Evolutionary conservation across 139 green algal species (phyloP).

Genomic region (Chlorella sp.): DNA sequence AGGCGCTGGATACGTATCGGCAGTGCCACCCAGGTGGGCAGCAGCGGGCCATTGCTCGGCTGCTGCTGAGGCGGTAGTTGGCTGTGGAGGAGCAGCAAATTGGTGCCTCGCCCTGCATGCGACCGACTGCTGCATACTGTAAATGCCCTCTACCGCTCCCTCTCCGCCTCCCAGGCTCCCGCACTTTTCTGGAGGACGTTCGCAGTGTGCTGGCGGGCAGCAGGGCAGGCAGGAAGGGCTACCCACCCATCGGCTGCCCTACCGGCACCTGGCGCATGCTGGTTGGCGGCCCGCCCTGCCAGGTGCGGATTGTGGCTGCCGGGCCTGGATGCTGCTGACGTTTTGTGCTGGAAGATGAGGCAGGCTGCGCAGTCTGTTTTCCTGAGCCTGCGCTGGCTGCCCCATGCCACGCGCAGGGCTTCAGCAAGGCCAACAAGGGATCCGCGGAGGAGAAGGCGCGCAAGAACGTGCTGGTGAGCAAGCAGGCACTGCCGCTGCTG

Average conservation of each 20-base stretch:
- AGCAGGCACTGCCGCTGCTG: neutral
- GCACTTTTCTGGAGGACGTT: neutral
- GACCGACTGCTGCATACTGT: too few species aligned
- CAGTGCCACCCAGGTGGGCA: conserved; percentile 1
- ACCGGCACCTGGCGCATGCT: neutral
- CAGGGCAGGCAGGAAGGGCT: neutral
- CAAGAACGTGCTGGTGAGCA: conserved; percentile 17
- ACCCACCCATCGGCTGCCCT: neutral
- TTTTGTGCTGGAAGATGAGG: too few species aligned
- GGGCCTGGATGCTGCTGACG: too few species aligned
- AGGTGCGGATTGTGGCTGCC: neutral
- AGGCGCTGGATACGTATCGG: neutral
- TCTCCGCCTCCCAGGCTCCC: neutral
- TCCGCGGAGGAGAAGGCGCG: neutral
- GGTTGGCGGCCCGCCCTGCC: conserved; percentile 28
- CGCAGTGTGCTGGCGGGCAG: neutral
- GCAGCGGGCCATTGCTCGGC: neutral
- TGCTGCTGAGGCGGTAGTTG: too few species aligned
- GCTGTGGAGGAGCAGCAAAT: too few species aligned
- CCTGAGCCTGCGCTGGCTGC: too few species aligned
- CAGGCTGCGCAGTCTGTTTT: too few species aligned
- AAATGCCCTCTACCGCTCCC: neutral
- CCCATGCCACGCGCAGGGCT: neutral
- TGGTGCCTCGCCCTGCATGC: too few species aligned
- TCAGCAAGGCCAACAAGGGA: neutral